Percentiles rank a stretch among this genome's conserved stretches.
Conservation (phyloP, 208 protist genomes). For the Leishmania braziliensis region DNA sequence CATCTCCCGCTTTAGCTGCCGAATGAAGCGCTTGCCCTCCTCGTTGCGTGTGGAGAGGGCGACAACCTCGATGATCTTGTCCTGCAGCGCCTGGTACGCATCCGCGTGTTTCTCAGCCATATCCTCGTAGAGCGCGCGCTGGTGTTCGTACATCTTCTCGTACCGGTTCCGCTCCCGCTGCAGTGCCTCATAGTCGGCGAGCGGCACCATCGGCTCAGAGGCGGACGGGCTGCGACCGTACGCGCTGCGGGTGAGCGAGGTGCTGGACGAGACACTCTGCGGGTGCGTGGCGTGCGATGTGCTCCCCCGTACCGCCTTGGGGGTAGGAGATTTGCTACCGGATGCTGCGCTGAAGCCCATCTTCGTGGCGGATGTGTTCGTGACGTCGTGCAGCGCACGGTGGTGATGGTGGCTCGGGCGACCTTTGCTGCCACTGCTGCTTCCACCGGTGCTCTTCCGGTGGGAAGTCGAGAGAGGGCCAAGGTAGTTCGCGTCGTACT, state of each 20-base stretch:
- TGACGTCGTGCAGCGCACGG: conserved; percentile 45
- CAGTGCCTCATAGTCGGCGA: conserved; percentile 57
- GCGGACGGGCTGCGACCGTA: conserved; percentile 21
- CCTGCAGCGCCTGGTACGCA: conserved; percentile 76
- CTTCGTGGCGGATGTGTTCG: conserved; percentile 30
- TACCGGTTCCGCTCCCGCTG: conserved; percentile 79
- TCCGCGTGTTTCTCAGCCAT: conserved; percentile 76
- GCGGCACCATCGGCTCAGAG: conserved; percentile 51
- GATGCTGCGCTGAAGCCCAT: conserved; percentile 31
- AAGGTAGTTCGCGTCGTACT: conserved; percentile 64
- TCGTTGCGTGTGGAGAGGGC: conserved; percentile 87
- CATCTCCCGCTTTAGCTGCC: conserved; percentile 89
- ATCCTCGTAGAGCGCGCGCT: conserved; percentile 82
- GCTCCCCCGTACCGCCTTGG: conserved; percentile 38
- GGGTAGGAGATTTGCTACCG: conserved; percentile 51
- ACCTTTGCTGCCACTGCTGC: conserved; percentile 14
- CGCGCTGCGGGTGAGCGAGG: conserved; percentile 20
- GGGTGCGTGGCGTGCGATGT: conserved; percentile 13
- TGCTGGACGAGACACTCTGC: conserved; percentile 27
- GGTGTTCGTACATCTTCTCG: conserved; percentile 91
- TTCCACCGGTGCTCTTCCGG: conserved; percentile 7
- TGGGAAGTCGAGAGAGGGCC: conserved; percentile 24
- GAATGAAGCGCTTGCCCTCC: conserved; percentile 90
- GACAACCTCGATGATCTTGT: conserved; percentile 89
- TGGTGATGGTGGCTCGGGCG: conserved; percentile 9